A percentile compares a stretch with the other conserved stretches of the same genome.
Evolutionary conservation across 805 yeast genomes (phyloP).

Genomic region (Teunomyces pallodes): DNA sequence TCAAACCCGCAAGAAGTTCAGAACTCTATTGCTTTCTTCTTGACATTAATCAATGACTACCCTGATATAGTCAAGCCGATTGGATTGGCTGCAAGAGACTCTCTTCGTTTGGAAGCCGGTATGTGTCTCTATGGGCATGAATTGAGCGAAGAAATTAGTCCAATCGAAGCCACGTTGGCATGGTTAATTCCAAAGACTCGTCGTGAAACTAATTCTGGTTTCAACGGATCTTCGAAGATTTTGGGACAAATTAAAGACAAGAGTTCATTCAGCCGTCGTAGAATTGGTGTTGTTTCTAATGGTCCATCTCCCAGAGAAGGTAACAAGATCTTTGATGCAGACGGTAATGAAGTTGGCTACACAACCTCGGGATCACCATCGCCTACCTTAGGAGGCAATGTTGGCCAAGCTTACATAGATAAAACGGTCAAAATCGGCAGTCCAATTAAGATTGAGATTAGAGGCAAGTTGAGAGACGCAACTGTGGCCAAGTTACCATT

Average conservation of each 20-base stretch:
- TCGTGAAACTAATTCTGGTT: conserved; percentile 49
- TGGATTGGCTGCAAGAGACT: conserved; percentile 98
- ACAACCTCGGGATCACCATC: conserved; percentile 63
- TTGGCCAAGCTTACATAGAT: conserved; percentile 87
- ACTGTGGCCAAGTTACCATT: conserved; percentile 82
- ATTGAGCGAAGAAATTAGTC: conserved; percentile 73
- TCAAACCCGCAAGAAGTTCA: conserved; percentile 35
- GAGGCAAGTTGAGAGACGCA: conserved; percentile 81
- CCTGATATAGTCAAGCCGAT: conserved; percentile 71
- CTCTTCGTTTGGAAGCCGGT: conserved; percentile 94
- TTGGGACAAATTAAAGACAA: conserved; percentile 70
- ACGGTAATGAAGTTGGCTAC: conserved; percentile 53
- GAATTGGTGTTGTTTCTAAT: conserved; percentile 72
- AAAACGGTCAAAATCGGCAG: conserved; percentile 75
- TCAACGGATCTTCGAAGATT: conserved; percentile 76
- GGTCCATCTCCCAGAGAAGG: conserved; percentile 96
- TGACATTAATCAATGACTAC: conserved; percentile 49
- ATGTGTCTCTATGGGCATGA: conserved; percentile 98
- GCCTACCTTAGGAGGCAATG: conserved; percentile 66
- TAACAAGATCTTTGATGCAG: conserved; percentile 54
- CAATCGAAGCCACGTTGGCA: conserved; percentile 82
- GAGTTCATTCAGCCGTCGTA: conserved; percentile 46
- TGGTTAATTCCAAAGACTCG: conserved; percentile 89
- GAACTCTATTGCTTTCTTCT: conserved; percentile 58
- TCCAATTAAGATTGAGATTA: conserved; percentile 66